Percentiles rank a stretch among this genome's conserved stretches.
These are phyloP conservation scores for Leptomonas pyrrhocoris DNA, from an alignment of 208 protist species.

Conservation along the genomic window DNA sequence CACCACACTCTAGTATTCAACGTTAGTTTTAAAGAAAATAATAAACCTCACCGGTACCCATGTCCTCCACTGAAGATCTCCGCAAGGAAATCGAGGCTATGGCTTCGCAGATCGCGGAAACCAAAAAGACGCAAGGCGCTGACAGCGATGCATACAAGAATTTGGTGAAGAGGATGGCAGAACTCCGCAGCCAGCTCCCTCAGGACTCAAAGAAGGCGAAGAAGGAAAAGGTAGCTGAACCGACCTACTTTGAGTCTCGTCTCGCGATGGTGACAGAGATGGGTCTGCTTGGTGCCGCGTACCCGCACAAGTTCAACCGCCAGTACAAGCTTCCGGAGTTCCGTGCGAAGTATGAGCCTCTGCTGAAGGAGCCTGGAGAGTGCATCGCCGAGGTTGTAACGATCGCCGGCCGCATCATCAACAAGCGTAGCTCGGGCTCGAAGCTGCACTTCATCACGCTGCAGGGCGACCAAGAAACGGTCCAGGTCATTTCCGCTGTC, in stretches of 20 bases:
- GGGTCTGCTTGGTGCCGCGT: slow-evolving; percentile 90
- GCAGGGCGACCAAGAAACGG: slow-evolving; percentile 87
- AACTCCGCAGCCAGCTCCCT: slow-evolving; percentile 57
- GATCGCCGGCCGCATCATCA: slow-evolving; percentile 89
- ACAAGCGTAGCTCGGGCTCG: slow-evolving; percentile 84
- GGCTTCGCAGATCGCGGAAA: slow-evolving; percentile 64
- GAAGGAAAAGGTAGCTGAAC: slow-evolving; percentile 61
- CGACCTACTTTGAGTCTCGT: slow-evolving; percentile 86
- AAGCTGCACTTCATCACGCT: slow-evolving; percentile 98
- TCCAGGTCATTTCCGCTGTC: slow-evolving; percentile 94
- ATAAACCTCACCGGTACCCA: slow-evolving; percentile 15
- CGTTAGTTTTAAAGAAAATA: slow-evolving; percentile 1
- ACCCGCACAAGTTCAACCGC: slow-evolving; percentile 98
- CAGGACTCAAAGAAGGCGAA: slow-evolving; percentile 49
- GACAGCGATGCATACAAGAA: slow-evolving; percentile 68
- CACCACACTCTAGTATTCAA: not conserved
- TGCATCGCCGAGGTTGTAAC: slow-evolving; percentile 66
- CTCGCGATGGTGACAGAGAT: slow-evolving; percentile 89
- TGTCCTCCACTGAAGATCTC: slow-evolving; percentile 56
- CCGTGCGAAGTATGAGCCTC: slow-evolving; percentile 58
- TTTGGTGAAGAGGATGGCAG: slow-evolving; percentile 77
- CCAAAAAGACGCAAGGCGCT: slow-evolving; percentile 71
- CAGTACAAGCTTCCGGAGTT: slow-evolving; percentile 92
- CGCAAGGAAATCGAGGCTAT: slow-evolving; percentile 79
- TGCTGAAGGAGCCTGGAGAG: slow-evolving; percentile 61